Evolutionary conservation across 257 asterid species (phyloP).

Genomic region (Cordia subcordata): DNA sequence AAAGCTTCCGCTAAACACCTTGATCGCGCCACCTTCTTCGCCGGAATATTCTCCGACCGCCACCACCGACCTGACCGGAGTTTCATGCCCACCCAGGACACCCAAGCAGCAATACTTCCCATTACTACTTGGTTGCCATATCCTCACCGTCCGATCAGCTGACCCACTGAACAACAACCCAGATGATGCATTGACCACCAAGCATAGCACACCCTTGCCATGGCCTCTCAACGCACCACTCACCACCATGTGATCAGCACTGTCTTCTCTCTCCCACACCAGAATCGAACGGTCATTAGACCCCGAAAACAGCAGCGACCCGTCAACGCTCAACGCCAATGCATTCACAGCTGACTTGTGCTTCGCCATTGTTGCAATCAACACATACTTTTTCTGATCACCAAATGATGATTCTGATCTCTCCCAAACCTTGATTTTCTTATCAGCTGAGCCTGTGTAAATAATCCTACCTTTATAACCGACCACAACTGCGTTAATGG

Average conservation of each 20-base stretch:
- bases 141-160: slow-evolving; percentile 81
- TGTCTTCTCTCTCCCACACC: slow-evolving; percentile 92
- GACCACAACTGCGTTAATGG: slow-evolving; percentile 58
- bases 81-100: slow-evolving; percentile 63
- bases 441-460: slow-evolving; percentile 84
- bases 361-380: slow-evolving; percentile 58
- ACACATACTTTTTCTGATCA: slow-evolving; percentile 26
- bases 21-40: slow-evolving; percentile 30
- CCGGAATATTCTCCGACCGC: slow-evolving; percentile 21
- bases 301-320: slow-evolving; percentile 75
- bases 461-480: slow-evolving; percentile 41
- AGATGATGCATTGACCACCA: slow-evolving; percentile 48
- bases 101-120: slow-evolving; percentile 61
- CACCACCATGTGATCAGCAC: slow-evolving; percentile 76
- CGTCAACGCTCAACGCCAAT: slow-evolving; percentile 46
- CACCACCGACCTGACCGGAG: slow-evolving; percentile 75
- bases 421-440: slow-evolving; percentile 64
- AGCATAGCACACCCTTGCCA: slow-evolving; percentile 53
- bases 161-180: slow-evolving; percentile 68
- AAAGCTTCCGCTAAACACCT: slow-evolving; percentile 78
- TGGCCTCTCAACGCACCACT: slow-evolving; percentile 83
- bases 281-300: slow-evolving; percentile 76
- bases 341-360: slow-evolving; percentile 87
- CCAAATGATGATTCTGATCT: slow-evolving; percentile 26
- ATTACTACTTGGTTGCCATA: slow-evolving; percentile 56